phyloP scores from a whole-genome alignment of 768 basidiomycete genomes.

The Amanita polypyramis region DNA sequence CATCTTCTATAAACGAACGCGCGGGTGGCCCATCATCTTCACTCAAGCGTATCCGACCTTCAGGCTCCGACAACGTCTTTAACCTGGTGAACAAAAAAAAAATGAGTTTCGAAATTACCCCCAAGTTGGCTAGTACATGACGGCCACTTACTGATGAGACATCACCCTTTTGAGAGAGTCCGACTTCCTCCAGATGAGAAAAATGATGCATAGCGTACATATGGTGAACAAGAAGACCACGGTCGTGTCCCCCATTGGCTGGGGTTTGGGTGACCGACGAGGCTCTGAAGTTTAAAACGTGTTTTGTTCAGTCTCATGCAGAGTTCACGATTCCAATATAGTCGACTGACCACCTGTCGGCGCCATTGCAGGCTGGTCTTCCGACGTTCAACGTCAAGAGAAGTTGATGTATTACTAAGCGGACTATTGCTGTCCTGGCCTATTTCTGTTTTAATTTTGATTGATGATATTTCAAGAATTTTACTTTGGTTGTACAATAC shows the following conservation, averaged over 20 bases:
- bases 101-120: not conserved
- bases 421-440: too few relatives aligned
- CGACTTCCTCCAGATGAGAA: constrained; percentile 55
- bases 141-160: constrained; percentile 43
- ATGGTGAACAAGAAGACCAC: constrained; percentile 47
- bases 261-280: constrained; percentile 46
- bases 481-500: not conserved
- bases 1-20: constrained; percentile 52
- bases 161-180: constrained; percentile 45
- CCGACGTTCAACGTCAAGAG: not conserved
- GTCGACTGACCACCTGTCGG: constrained; percentile 8
- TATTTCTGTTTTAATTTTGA: too few relatives aligned
- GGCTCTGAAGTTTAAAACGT: constrained; percentile 40
- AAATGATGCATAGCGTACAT: constrained; percentile 45
- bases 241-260: constrained; percentile 50
- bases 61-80: constrained; percentile 39
- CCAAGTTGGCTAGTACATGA: not conserved
- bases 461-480: not conserved
- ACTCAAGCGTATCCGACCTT: constrained; percentile 57
- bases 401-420: not conserved
- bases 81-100: constrained; percentile 32
- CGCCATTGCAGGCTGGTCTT: not conserved
- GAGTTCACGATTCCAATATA: not conserved
- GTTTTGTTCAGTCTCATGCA: not conserved
- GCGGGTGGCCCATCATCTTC: constrained; percentile 66